Conservation (phyloP, 805 yeast genomes). For the Blastobotrys mokoenaii region DNA sequence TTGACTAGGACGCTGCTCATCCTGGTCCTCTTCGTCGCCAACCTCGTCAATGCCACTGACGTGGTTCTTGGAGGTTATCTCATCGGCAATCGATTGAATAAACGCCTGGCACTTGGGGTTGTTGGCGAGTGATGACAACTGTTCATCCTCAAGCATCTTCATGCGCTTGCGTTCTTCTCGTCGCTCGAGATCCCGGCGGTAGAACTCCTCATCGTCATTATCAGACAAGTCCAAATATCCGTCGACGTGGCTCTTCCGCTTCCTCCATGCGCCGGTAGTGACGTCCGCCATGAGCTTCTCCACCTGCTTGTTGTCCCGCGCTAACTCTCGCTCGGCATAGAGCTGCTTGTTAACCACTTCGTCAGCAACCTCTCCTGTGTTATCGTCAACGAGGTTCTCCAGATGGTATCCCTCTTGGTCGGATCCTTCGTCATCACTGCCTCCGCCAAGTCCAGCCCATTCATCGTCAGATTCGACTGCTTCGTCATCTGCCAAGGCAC, state of each 20-base stretch:
- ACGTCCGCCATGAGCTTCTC: constrained; percentile 21
- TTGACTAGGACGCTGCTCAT: too few species aligned
- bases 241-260: constrained; percentile 10
- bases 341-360: constrained; percentile 14
- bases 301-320: constrained; percentile 16
- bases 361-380: constrained; percentile 10
- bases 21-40: background rate
- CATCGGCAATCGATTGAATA: constrained; percentile 18
- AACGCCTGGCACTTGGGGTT: constrained; percentile 20
- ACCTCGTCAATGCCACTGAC: too few species aligned
- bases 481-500: constrained; percentile 19
- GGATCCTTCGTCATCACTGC: constrained; percentile 17
- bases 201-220: constrained; percentile 13
- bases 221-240: constrained; percentile 9
- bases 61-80: background rate
- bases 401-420: constrained; percentile 15
- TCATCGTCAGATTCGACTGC: constrained; percentile 24
- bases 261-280: constrained; percentile 20
- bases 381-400: constrained; percentile 20
- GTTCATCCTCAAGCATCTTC: constrained; percentile 16
- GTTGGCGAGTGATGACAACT: constrained; percentile 15
- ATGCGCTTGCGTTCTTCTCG: constrained; percentile 15
- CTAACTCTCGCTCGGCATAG: constrained; percentile 15
- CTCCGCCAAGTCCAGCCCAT: constrained; percentile 26
- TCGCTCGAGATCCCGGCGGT: constrained; percentile 8